A percentile compares a stretch with the other conserved stretches of the same genome.
Conservation (phyloP, 2,329 filamentous ascomycete genomes). For the Scedosporium boydii region DNA sequence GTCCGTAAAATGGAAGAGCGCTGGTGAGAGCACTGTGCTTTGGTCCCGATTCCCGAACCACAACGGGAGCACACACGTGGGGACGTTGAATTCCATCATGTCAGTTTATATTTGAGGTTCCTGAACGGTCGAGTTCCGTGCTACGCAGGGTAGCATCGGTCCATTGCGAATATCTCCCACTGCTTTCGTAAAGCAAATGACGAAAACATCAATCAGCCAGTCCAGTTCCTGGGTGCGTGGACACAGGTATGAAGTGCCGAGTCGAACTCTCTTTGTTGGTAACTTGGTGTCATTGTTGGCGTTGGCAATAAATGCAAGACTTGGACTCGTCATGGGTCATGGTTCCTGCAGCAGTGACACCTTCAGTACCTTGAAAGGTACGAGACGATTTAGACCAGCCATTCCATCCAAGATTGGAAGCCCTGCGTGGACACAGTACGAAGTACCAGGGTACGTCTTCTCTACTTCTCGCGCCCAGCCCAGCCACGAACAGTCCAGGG, state of each 20-base stretch:
- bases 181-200: too few relatives aligned
- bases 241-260: too few relatives aligned
- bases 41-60: neutral
- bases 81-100: too few relatives aligned
- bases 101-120: neutral
- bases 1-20: neutral
- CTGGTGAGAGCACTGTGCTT: neutral
- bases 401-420: too few relatives aligned
- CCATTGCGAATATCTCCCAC: neutral
- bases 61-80: neutral
- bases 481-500: too few relatives aligned
- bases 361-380: neutral
- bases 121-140: neutral
- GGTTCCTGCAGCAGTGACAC: neutral
- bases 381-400: neutral
- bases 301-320: neutral
- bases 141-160: neutral
- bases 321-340: neutral
- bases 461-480: too few relatives aligned
- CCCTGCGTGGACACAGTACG: too few relatives aligned
- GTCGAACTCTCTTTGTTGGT: neutral
- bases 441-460: too few relatives aligned
- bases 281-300: neutral
- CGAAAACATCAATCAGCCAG: too few relatives aligned
- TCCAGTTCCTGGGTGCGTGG: too few relatives aligned